Percentiles rank a stretch among this genome's conserved stretches.
Evolutionary conservation across 139 green algal species (phyloP).

Genomic region (Tetradesmus obliquus): DNA sequence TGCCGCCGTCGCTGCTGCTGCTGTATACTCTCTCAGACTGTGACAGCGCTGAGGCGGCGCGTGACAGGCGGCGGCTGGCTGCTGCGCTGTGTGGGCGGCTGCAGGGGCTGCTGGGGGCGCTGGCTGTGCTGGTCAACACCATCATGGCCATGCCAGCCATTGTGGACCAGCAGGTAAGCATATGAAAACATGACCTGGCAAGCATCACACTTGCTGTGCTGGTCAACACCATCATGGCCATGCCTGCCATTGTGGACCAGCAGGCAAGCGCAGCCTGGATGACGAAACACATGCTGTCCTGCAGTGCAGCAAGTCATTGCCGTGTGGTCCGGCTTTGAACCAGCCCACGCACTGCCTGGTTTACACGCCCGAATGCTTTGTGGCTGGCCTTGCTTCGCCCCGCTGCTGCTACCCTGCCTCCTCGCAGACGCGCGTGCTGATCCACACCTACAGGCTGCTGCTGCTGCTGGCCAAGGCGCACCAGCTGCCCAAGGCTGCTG

Average conservation of each 20-base stretch:
- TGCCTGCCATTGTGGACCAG: conserved; percentile 29
- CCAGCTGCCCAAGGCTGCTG: conserved; percentile 30
- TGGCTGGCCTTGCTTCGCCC: too few species aligned
- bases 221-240: conserved; percentile 43
- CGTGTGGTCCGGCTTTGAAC: too few species aligned
- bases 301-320: too few species aligned
- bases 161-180: conserved; percentile 37
- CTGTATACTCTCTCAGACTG: not conserved
- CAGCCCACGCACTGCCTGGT: too few species aligned
- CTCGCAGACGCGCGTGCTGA: conserved; percentile 39
- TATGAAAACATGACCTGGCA: not conserved
- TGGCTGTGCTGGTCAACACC: conserved; percentile 43
- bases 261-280: conserved; percentile 1
- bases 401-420: not conserved
- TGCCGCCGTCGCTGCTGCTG: conserved; percentile 9
- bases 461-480: conserved; percentile 27
- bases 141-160: conserved; percentile 16
- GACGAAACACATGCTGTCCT: too few species aligned
- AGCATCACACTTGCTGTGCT: not conserved
- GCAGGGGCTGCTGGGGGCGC: conserved; percentile 4
- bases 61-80: not conserved
- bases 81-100: conserved; percentile 9
- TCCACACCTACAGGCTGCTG: conserved; percentile 42
- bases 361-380: too few species aligned
- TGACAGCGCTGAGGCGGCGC: not conserved